Base-by-base conservation (phyloP, 139 green algal genomes). In the Coelastrella sp. region DNA sequence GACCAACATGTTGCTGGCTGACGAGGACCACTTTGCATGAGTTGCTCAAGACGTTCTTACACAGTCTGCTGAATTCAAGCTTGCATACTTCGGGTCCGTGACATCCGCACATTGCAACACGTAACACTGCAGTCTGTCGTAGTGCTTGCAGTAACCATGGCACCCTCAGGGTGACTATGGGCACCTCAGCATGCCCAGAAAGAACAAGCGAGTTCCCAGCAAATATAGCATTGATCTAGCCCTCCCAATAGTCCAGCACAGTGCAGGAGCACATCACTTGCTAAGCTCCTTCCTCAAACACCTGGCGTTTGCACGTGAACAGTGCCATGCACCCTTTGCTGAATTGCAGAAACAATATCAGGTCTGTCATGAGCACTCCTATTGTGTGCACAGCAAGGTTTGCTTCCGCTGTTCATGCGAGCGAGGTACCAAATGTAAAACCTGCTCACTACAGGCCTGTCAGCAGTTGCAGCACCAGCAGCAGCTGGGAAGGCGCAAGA, bases 401-500 rank as follows among this genome's bases (percentile, higher is more conserved):
- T 23, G 11, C 11, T 57, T 23, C 11, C 45, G 11, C 11, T 9
- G 11, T 23, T 9, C 45, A 13, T 23, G 45, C 15, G 45, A 48
- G 13, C 41, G 66, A 30, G 4, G 34, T 27, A 38, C 35, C 66
- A 30, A 34, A 23, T 67, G 8, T 21, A 37, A 48, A 34, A n/a
- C n/a, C 66, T 8, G 37, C 40, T 19, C n/a, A 21, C 37, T 69
- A 30, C 75, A 82, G 75, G 75, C 75, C 37, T 71, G 53, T 35
- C 41, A 40, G 35, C 40, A 82, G 75, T 53, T 71, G 53, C 75
- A 82, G 75, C 51, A 82, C 34, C 51, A 82, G 75, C 75, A 63
- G 35, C 75, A 69, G 13, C 6, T 30, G 23, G 75, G 75, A 8
- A 51, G 53, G 35, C 48, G 25, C 7, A 9, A n/a, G 4, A 34